Base-by-base conservation (phyloP, 192 early-diverging fungal species). In the Coemansia brasiliensis region DNA sequence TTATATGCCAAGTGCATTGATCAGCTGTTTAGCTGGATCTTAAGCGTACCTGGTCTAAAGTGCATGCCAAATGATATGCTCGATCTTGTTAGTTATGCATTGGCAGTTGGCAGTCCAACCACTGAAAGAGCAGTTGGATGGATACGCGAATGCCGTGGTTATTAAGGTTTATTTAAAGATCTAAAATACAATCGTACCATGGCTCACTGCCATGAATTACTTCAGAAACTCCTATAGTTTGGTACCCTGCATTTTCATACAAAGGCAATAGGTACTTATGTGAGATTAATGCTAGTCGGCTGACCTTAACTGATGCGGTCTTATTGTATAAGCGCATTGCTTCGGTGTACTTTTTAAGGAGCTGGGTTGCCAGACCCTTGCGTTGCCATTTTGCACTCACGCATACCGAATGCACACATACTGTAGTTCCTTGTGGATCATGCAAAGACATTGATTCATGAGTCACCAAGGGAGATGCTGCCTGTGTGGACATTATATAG, bases 371-470 rank as follows among this genome's bases (percentile, higher is more conserved):
- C 53, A 91, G 65, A 0, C 89, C 87, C 52, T 65, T 72, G 25
- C 84, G 59, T 39, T 80, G 82, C 55, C 68, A 74, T 6, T 55
- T 54, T 4, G 67, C 61, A 13, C 61, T 56, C 2, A 87, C 83
- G 40, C 86, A 87, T 10, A 89, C 87, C 15, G 84, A 86, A 53
- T 91, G 89, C 15, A 91, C 40, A 49, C 86, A 88, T 11, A 85
- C 84, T 1, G 84, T 87, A 12, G 49, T 58, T 1, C 89, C 89
- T 15, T 67, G 59, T 5, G 79, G 71, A 25, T 91, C 85, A 65
- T 90, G 85, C 1, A 26, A 44, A 3, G 58, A 48, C 88, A 91
- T 89, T 38, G 88, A 87, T 26, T 55, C 74, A 52, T 89, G 81
- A 6, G 87, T 88, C 0, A 91, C 63, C 10, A 75, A 57, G 6